Conservation (phyloP, 495 filamentous ascomycete genomes). For the Neurospora sp. region DNA sequence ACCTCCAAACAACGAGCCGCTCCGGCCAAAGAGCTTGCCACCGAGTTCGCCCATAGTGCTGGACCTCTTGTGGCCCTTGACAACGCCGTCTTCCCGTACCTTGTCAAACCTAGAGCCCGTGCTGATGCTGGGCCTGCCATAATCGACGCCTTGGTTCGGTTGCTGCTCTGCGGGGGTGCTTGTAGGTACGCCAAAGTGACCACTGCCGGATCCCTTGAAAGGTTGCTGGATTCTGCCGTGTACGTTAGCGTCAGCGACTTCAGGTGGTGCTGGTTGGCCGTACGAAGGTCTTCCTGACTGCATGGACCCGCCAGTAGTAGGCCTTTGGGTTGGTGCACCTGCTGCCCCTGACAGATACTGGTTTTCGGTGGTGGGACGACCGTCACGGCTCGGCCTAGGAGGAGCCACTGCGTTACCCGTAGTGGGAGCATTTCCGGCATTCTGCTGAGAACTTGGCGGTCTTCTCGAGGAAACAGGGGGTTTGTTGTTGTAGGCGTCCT, state of each 20-base stretch:
- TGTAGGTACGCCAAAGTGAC: conserved; percentile 60
- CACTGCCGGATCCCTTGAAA: conserved; percentile 52
- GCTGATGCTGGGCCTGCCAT: conserved; percentile 51
- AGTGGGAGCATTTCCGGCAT: not conserved
- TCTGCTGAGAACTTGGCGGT: conserved; percentile 36
- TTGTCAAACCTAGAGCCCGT: conserved; percentile 41
- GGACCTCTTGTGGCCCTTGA: conserved; percentile 78
- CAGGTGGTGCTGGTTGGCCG: conserved; percentile 77
- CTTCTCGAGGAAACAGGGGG: conserved; percentile 30
- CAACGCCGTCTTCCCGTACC: conserved; percentile 22
- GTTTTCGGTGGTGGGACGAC: conserved; percentile 38
- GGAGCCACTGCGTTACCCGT: conserved; percentile 26
- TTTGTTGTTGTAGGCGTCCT: conserved; percentile 29
- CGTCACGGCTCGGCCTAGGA: conserved; percentile 45
- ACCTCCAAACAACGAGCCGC: conserved; percentile 65
- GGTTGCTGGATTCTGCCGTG: conserved; percentile 88
- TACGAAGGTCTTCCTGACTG: conserved; percentile 77
- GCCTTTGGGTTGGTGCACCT: conserved; percentile 46
- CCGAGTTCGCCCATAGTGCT: conserved; percentile 77
- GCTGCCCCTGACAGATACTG: conserved; percentile 31
- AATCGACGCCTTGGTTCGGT: conserved; percentile 27
- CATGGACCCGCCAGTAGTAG: conserved; percentile 76
- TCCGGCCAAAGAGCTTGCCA: conserved; percentile 70
- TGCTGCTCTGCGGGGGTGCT: conserved; percentile 49
- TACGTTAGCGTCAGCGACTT: conserved; percentile 80